Percentiles rank a stretch among this genome's conserved stretches.
Evolutionary conservation across 768 basidiomycete species (phyloP).

Genomic region (Amylocystis lapponica): DNA sequence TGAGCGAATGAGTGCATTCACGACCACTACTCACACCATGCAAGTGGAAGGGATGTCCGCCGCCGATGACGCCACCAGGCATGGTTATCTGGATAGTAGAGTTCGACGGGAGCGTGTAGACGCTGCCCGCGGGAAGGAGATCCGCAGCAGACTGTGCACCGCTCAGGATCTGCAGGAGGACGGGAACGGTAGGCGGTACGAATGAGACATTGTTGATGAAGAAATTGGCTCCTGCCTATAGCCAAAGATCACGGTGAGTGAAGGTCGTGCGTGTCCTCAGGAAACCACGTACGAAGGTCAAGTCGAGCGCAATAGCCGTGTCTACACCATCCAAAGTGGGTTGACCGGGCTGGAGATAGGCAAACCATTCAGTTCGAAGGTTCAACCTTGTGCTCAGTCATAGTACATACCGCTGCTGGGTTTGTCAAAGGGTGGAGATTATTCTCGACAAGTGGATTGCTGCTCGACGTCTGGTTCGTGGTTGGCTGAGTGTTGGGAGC

Average conservation of each 20-base stretch:
- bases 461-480: conserved; percentile 14
- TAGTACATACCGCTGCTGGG: conserved; percentile 8
- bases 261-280: not conserved
- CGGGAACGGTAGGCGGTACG: conserved; percentile 35
- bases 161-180: conserved; percentile 44
- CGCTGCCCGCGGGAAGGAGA: conserved; percentile 34
- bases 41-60: conserved; percentile 37
- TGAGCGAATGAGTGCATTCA: not conserved
- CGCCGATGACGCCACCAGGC: conserved; percentile 27
- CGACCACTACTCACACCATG: conserved; percentile 32
- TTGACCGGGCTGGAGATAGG: conserved; percentile 18
- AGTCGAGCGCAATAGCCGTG: conserved; percentile 16
- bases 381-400: too few species aligned
- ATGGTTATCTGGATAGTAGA: conserved; percentile 39
- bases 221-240: conserved; percentile 21
- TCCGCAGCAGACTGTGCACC: conserved; percentile 34
- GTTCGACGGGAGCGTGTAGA: conserved; percentile 43
- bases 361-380: too few species aligned
- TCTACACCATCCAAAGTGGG: conserved; percentile 11
- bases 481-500: conserved; percentile 39
- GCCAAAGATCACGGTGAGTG: conserved; percentile 21
- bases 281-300: conserved; percentile 11
- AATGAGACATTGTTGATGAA: conserved; percentile 28
- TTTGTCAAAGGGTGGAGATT: conserved; percentile 30
- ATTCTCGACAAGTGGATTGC: conserved; percentile 32